phyloP scores from a whole-genome alignment of 2,329 filamentous ascomycete species.

The Sphaerostilbella broomeana region DNA sequence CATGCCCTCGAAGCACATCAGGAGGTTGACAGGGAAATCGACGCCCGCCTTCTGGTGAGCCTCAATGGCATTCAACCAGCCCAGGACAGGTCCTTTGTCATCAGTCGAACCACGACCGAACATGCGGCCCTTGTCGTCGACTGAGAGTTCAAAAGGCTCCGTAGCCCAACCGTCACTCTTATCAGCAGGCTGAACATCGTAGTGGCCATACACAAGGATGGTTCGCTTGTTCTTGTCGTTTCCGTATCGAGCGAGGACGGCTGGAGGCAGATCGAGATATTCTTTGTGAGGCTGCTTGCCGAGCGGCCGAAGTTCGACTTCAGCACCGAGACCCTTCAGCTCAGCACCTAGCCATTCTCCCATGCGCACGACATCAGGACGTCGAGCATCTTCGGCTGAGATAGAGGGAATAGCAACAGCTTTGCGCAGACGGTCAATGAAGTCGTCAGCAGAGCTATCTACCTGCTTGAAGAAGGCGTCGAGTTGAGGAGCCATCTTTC shows the following conservation, averaged over 20 bases:
- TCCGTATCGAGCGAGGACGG: constrained; percentile 87
- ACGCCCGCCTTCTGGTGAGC: constrained; percentile 92
- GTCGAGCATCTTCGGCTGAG: constrained; percentile 81
- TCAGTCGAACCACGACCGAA: constrained; percentile 92
- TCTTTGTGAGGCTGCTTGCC: constrained; percentile 91
- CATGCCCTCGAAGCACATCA: constrained; percentile 99
- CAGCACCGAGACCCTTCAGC: constrained; percentile 75
- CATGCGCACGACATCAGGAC: constrained; percentile 94
- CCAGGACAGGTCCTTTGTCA: constrained; percentile 94
- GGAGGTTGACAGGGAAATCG: constrained; percentile 92
- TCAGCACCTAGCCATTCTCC: constrained; percentile 82
- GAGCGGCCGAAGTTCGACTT: constrained; percentile 77
- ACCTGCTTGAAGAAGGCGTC: constrained; percentile 92
- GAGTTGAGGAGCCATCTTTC: constrained; percentile 83
- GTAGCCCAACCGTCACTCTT: constrained; percentile 94
- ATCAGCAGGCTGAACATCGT: constrained; percentile 93
- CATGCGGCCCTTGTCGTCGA: constrained; percentile 92
- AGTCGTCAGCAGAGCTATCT: constrained; percentile 68
- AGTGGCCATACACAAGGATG: constrained; percentile 95
- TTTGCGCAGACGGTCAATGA: constrained; percentile 83
- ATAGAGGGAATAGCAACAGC: constrained; percentile 96
- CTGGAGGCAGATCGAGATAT: constrained; percentile 83
- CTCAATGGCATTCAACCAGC: constrained; percentile 97
- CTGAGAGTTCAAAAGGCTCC: constrained; percentile 81
- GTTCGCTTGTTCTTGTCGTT: constrained; percentile 89